A percentile compares a stretch with the other conserved stretches of the same genome.
phyloP scores from a whole-genome alignment of 2,329 filamentous ascomycete genomes.

The Didymella keratinophila region DNA sequence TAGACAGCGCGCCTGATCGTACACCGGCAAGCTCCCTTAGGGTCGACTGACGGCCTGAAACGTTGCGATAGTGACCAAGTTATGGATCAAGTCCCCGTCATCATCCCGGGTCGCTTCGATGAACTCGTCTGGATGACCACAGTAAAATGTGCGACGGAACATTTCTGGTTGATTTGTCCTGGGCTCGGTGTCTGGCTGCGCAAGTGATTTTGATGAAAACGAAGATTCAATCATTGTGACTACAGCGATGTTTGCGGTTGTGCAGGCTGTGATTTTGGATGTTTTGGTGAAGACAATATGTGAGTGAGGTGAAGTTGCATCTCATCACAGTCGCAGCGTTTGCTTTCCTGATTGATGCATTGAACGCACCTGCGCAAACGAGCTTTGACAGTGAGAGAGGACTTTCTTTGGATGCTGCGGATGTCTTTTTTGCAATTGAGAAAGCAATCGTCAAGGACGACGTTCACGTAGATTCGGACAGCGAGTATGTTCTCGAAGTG shows the following conservation, averaged over 20 bases:
- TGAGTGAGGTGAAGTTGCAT: not conserved
- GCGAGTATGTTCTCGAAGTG: not conserved
- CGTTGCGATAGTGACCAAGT: not conserved
- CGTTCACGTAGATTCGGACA: not conserved
- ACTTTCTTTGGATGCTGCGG: not conserved
- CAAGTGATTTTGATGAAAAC: not conserved
- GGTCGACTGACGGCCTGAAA: not conserved
- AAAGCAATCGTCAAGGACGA: not conserved
- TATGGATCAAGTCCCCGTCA: slow-evolving; percentile 1
- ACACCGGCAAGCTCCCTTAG: not conserved
- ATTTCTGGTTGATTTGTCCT: slow-evolving; percentile 1
- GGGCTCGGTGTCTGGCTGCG: not conserved
- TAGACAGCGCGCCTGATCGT: slow-evolving; percentile 2
- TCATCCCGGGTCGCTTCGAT: slow-evolving; percentile 7
- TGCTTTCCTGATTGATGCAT: not conserved
- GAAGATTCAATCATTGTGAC: not conserved
- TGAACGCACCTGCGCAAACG: not conserved
- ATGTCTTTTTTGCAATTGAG: not conserved
- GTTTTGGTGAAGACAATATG: not conserved
- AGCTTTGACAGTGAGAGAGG: not conserved
- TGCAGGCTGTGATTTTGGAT: not conserved
- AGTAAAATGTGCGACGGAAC: slow-evolving; percentile 27
- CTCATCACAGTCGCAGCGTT: slow-evolving; percentile 1
- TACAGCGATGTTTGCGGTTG: not conserved
- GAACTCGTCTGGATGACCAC: slow-evolving; percentile 29